Base-by-base conservation (phyloP, 2,329 filamentous ascomycete genomes). In the Pseudogymnoascus sp. region DNA sequence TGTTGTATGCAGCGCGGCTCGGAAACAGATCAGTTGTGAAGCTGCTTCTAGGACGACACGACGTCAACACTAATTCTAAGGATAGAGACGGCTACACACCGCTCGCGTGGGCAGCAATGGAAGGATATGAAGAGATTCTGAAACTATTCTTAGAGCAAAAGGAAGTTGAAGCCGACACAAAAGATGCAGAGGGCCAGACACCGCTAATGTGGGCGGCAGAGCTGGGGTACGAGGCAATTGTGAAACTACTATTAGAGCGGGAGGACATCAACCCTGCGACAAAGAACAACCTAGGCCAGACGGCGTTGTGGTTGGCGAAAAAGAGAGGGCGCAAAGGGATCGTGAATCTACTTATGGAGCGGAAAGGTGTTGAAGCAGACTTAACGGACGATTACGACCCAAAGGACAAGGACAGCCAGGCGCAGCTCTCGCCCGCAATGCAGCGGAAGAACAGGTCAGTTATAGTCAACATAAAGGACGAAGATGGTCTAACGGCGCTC, bases 201-300 rank as follows among this genome's bases (percentile, higher is more conserved):
- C 62, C 59, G 59, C 62, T 63, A 4, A 37, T 23, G n/a, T 47
- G 37, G 28, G 59, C 62, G 16, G 62, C 53, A 47, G 5, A 21
- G 1, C 14, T 8, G 7, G 50, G 37, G 5, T 5, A 40, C 23
- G 56, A 61, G 14, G 16, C 25, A 12, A 35, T 63, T 16, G 33
- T 63, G 8, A 42, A 18, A 12, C n/a, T 61, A 11, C 62, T 63
- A 2, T 37, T 63, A 40, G 18, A 44, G 10, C 37, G 50, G 18
- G 35, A 40, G 21, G 21, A 63, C 23, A 35, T 63, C 11, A 12
- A 63, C 6, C 42, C 28, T 10, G 33, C 35, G 8, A 3, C 25
- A 6, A 44, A 61, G 38, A 35, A 61, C 47, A 14, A 16, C 12
- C 12, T n/a, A 5, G 33, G 38, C 21, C 21, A 21, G 10, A 18